These are phyloP conservation scores for Penicillium samsonianum DNA, from an alignment of 495 filamentous ascomycete species.

Conservation along the genomic window DNA sequence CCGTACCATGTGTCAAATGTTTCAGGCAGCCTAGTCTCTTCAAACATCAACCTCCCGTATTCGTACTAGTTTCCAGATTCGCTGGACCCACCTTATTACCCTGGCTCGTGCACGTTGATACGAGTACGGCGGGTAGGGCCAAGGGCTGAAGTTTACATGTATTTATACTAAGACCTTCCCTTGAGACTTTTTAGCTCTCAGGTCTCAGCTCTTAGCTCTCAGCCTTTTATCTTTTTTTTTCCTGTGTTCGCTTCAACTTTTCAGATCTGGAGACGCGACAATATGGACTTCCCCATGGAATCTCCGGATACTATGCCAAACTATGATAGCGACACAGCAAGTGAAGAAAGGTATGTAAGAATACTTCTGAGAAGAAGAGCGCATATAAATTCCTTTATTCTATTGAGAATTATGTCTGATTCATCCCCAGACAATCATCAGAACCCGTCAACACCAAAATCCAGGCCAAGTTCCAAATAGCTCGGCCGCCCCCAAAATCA, in stretches of 20 bases:
- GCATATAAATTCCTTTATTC: not conserved
- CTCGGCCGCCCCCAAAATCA: slow-evolving; percentile 39
- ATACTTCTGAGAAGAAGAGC: not conserved
- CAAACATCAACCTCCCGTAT: not conserved
- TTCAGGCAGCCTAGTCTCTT: not conserved
- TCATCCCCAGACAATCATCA: slow-evolving; percentile 11
- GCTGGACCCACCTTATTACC: not conserved
- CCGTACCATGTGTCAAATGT: not conserved
- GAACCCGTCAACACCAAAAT: slow-evolving; percentile 20
- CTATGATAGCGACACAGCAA: slow-evolving; percentile 29
- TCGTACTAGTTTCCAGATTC: not conserved
- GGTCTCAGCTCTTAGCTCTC: not conserved
- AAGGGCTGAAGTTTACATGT: not conserved
- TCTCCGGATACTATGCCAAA: slow-evolving; percentile 11
- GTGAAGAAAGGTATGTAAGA: slow-evolving; percentile 28
- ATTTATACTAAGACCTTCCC: not conserved
- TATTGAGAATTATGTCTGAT: not conserved
- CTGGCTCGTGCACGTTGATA: slow-evolving; percentile 17
- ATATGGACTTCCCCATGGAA: slow-evolving; percentile 11
- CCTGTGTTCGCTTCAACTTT: not conserved
- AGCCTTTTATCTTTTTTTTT: not conserved
- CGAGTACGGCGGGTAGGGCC: slow-evolving; percentile 13
- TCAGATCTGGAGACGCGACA: not conserved
- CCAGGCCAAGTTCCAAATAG: slow-evolving; percentile 39
- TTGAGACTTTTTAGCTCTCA: not conserved